These are phyloP conservation scores for Phytophthora podocarpi DNA, from an alignment of 352 stramenopile genomes.

Conservation along the genomic window DNA sequence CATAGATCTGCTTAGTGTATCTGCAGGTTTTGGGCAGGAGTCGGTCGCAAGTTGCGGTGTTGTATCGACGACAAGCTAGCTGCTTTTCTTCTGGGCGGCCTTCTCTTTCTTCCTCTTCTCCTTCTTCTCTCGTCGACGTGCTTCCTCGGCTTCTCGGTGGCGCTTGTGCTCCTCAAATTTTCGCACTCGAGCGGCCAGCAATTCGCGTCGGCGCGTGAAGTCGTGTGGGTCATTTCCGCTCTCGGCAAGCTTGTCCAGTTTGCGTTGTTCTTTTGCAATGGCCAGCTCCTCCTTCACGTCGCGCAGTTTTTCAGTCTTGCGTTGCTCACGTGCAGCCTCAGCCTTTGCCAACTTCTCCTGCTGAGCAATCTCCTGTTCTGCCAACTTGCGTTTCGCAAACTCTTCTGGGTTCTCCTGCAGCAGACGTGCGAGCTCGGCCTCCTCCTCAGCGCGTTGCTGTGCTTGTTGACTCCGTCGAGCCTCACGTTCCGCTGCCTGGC, in stretches of 20 bases:
- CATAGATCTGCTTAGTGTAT: background rate
- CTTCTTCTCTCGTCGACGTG: slow-evolving; percentile 35
- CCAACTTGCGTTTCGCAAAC: slow-evolving; percentile 49
- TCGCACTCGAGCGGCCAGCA: slow-evolving; percentile 49
- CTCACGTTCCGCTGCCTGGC: slow-evolving; percentile 29
- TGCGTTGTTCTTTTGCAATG: slow-evolving; percentile 66
- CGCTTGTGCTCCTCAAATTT: slow-evolving; percentile 53
- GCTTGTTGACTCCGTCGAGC: slow-evolving; percentile 21
- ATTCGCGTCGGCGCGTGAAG: slow-evolving; percentile 53
- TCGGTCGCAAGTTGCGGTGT: no score
- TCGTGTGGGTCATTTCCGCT: slow-evolving; percentile 36
- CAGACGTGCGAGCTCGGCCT: slow-evolving; percentile 39
- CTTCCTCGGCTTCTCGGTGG: slow-evolving; percentile 46
- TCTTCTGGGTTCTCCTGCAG: slow-evolving; percentile 40
- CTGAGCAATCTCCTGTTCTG: slow-evolving; percentile 35
- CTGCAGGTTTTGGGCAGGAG: slow-evolving; percentile 3
- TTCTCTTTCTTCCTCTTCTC: slow-evolving; percentile 30
- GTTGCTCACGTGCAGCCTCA: slow-evolving; percentile 47
- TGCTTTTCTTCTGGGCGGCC: background rate
- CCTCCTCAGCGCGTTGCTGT: slow-evolving; percentile 31
- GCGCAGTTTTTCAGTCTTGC: slow-evolving; percentile 52
- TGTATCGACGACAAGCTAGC: background rate
- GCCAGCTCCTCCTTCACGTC: slow-evolving; percentile 66
- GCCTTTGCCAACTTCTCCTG: slow-evolving; percentile 39
- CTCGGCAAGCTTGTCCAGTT: slow-evolving; percentile 61